phyloP scores from a whole-genome alignment of 2,329 filamentous ascomycete genomes.

The Cucurbitaria berberidis region DNA sequence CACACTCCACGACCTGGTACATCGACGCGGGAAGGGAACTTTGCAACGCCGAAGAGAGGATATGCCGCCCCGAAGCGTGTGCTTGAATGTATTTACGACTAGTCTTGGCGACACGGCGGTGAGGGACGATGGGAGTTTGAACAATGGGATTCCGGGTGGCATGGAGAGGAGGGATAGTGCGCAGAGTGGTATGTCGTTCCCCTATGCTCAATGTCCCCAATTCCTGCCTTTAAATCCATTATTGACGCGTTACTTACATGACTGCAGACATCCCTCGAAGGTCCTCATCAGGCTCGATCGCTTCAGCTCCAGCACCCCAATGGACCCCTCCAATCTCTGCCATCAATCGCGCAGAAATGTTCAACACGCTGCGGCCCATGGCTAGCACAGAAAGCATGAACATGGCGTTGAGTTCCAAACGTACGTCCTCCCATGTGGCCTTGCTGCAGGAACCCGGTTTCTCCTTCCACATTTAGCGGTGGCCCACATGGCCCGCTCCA shows the following conservation, averaged over 20 bases:
- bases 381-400: conserved; percentile 34
- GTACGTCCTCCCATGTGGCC: conserved; percentile 32
- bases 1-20: conserved; percentile 10
- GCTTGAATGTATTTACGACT: conserved; percentile 46
- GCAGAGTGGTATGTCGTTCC: conserved; percentile 30
- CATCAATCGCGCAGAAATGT: conserved; percentile 32
- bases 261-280: conserved; percentile 23
- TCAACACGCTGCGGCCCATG: conserved; percentile 30
- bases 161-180: conserved; percentile 39
- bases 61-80: conserved; percentile 47
- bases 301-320: conserved; percentile 19
- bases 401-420: conserved; percentile 28
- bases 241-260: conserved; percentile 5
- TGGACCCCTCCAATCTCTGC: conserved; percentile 26
- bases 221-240: background rate
- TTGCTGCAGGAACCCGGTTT: conserved; percentile 35
- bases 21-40: conserved; percentile 18
- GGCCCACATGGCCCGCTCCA: conserved; percentile 19
- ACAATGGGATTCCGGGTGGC: conserved; percentile 2
- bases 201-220: background rate
- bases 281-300: conserved; percentile 30
- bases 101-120: conserved; percentile 39
- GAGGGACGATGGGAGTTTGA: conserved; percentile 30
- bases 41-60: conserved; percentile 21
- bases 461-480: conserved; percentile 22